These are phyloP conservation scores for Meripilus lineatus DNA, from an alignment of 1,284 basidiomycete species.

Conservation along the genomic window DNA sequence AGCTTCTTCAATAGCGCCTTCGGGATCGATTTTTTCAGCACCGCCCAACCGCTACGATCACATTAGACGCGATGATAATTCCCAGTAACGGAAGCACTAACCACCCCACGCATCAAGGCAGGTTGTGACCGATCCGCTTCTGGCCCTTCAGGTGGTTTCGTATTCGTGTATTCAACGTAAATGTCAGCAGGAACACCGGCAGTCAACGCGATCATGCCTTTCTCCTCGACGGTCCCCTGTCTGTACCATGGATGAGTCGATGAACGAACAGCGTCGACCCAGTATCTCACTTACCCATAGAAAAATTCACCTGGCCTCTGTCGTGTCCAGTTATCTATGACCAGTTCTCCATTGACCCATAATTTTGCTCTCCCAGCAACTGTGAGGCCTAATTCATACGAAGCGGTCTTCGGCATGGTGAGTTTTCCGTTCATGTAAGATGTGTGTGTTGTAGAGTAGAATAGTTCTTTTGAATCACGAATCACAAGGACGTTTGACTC, in stretches of 20 bases:
- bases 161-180: conserved; percentile 60
- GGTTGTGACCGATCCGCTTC: conserved; percentile 52
- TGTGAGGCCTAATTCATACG: conserved; percentile 70
- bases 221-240: conserved; percentile 62
- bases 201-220: conserved; percentile 38
- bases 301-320: conserved; percentile 66
- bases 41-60: conserved; percentile 53
- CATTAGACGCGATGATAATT: conserved; percentile 2
- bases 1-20: conserved; percentile 55
- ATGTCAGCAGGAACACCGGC: conserved; percentile 46
- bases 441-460: too few species aligned
- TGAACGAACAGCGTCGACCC: not conserved
- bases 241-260: conserved; percentile 26
- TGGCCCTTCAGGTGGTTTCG: conserved; percentile 41
- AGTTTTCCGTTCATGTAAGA: too few species aligned
- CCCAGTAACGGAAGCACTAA: conserved; percentile 27
- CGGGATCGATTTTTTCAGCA: conserved; percentile 54
- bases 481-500: too few species aligned
- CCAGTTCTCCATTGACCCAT: conserved; percentile 55
- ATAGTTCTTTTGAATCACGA: too few species aligned
- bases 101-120: conserved; percentile 62
- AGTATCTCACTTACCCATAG: conserved; percentile 46
- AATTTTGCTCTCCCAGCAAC: conserved; percentile 67
- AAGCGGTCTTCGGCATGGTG: conserved; percentile 40
- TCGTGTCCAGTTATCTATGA: conserved; percentile 67